Evolutionary conservation across 768 basidiomycete species (phyloP).

Genomic region (Erythrobasidium yunnanense): DNA sequence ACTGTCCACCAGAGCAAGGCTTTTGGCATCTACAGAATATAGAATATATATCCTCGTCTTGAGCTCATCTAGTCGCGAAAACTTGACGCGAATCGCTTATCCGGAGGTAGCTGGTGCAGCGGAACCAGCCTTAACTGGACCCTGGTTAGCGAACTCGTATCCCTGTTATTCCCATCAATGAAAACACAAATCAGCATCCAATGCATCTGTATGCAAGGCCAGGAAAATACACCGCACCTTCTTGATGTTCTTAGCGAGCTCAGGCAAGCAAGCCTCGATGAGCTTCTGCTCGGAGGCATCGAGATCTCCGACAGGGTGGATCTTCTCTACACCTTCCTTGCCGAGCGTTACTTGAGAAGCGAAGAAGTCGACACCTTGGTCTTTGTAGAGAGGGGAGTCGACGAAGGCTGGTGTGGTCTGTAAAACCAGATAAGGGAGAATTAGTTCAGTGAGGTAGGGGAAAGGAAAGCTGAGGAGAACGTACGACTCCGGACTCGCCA

Average conservation of each 20-base stretch:
- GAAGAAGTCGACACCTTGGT: slow-evolving; percentile 87
- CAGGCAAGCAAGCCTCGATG: slow-evolving; percentile 74
- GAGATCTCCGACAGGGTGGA: slow-evolving; percentile 69
- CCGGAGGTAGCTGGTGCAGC: no score
- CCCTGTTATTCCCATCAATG: neutral
- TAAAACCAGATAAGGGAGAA: no score
- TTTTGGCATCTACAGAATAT: no score
- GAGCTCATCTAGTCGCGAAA: no score
- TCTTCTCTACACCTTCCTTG: slow-evolving; percentile 80
- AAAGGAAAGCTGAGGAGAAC: slow-evolving; percentile 54
- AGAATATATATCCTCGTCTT: no score
- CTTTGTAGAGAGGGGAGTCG: slow-evolving; percentile 71
- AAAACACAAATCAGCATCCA: neutral
- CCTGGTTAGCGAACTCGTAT: slow-evolving; percentile 7
- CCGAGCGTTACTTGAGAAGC: slow-evolving; percentile 88
- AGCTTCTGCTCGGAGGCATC: slow-evolving; percentile 73
- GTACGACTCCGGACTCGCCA: slow-evolving; percentile 60
- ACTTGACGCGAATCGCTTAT: no score
- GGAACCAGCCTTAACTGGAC: no score
- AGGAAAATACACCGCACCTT: neutral
- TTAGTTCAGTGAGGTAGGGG: neutral
- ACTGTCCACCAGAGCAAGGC: no score
- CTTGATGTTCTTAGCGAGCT: slow-evolving; percentile 53
- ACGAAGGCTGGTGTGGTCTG: slow-evolving; percentile 45
- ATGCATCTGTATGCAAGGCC: no score